phyloP scores from a whole-genome alignment of 208 protist species.

The Leishmania guyanensis region DNA sequence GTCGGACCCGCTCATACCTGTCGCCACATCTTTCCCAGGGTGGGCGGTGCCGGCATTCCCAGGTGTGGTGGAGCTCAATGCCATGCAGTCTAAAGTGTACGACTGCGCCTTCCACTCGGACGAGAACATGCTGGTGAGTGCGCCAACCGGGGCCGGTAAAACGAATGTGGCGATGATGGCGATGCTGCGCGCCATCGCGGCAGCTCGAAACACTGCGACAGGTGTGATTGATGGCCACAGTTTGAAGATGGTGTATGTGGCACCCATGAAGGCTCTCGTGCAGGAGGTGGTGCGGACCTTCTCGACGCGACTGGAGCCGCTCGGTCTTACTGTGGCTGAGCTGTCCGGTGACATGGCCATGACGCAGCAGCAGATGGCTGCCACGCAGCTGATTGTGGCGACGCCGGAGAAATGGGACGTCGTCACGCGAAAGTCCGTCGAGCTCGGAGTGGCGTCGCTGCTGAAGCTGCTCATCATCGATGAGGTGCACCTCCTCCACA shows the following conservation, averaged over 20 bases:
- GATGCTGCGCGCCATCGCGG: constrained; percentile 94
- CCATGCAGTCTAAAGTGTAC: constrained; percentile 97
- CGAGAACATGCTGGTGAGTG: constrained; percentile 99
- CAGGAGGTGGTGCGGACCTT: constrained; percentile 99
- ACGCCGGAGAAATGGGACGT: constrained; percentile 99
- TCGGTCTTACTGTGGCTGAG: constrained; percentile 96
- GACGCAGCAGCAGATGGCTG: constrained; percentile 95
- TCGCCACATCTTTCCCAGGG: constrained; percentile 50
- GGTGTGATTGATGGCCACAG: constrained; percentile 29
- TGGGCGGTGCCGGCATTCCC: constrained; percentile 74
- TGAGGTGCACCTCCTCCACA: constrained; percentile 99
- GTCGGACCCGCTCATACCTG: constrained; percentile 34
- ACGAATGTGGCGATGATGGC: constrained; percentile 99
- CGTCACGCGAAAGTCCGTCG: constrained; percentile 98
- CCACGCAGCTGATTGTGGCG: constrained; percentile 98
- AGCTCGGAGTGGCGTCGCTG: constrained; percentile 89
- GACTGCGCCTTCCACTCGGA: constrained; percentile 90
- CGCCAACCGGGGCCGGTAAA: constrained; percentile 99
- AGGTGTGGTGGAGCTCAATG: constrained; percentile 91
- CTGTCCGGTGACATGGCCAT: constrained; percentile 98
- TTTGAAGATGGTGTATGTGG: constrained; percentile 99
- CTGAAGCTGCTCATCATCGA: constrained; percentile 96
- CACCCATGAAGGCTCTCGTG: constrained; percentile 99
- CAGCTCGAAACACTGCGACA: constrained; percentile 25
- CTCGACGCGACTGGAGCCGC: constrained; percentile 85